phyloP scores from a whole-genome alignment of 139 green algal genomes.

The Coelastrella sp. region DNA sequence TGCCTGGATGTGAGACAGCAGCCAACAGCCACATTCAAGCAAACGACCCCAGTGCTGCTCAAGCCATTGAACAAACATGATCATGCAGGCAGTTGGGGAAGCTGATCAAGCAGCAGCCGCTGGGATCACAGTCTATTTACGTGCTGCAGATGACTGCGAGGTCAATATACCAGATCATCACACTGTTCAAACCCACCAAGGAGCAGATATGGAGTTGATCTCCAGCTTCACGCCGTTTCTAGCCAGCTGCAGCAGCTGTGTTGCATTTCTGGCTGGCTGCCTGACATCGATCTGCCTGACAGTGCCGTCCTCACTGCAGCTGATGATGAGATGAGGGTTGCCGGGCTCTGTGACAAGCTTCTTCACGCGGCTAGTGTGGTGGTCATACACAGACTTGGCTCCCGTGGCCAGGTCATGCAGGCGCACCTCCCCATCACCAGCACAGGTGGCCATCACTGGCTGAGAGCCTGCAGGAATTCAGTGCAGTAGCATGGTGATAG shows the following conservation, averaged over 20 bases:
- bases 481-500: too few relatives aligned
- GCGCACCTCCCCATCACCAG: conserved; percentile 41
- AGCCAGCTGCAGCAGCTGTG: conserved; percentile 41
- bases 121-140: too few relatives aligned
- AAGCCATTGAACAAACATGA: too few relatives aligned
- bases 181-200: conserved; percentile 29
- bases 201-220: conserved; percentile 36
- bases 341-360: conserved; percentile 49
- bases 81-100: too few relatives aligned
- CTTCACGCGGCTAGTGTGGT: conserved; percentile 42
- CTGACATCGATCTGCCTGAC: conserved; percentile 15
- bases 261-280: background rate
- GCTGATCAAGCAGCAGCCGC: too few relatives aligned
- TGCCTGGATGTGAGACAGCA: conserved; percentile 18
- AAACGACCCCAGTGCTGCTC: too few relatives aligned
- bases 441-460: conserved; percentile 41
- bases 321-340: conserved; percentile 51
- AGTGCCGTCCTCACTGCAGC: conserved; percentile 41
- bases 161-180: too few relatives aligned
- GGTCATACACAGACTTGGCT: background rate
- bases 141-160: too few relatives aligned
- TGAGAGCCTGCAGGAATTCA: background rate
- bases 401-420: conserved; percentile 31
- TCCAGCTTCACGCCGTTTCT: conserved; percentile 29
- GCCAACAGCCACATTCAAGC: background rate